Conservation (phyloP, 2,329 filamentous ascomycete species). For the Davidsoniella neocaledoniae region DNA sequence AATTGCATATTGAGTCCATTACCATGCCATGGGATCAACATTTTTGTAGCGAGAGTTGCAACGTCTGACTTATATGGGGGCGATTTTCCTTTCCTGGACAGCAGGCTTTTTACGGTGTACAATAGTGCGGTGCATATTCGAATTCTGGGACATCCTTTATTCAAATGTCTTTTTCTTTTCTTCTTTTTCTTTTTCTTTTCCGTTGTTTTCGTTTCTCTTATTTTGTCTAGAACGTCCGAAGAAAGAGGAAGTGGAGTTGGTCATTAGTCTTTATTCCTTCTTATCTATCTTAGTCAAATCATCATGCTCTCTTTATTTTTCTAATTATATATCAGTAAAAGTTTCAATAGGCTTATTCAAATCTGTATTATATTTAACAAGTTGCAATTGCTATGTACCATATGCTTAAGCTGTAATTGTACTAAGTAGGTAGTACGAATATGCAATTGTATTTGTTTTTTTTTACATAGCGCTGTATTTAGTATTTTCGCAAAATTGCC, state of each 20-base stretch:
- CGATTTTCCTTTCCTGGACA: not conserved
- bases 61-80: not conserved
- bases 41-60: not conserved
- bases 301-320: not conserved
- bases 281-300: not conserved
- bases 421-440: no score
- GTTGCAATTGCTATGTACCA: no score
- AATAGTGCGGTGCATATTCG: not conserved
- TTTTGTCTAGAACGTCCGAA: not conserved
- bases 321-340: not conserved
- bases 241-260: not conserved
- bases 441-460: no score
- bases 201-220: not conserved
- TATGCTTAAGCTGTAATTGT: no score
- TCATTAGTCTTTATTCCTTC: not conserved
- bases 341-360: not conserved
- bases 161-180: not conserved
- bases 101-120: constrained; percentile 5
- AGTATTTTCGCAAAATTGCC: no score
- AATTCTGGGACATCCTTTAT: not conserved
- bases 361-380: not conserved
- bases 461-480: no score
- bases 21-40: not conserved
- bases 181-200: not conserved
- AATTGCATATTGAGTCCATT: no score